These are phyloP conservation scores for Oxyria digyna DNA, from an alignment of 148 eudicot species.

Conservation along the genomic window DNA sequence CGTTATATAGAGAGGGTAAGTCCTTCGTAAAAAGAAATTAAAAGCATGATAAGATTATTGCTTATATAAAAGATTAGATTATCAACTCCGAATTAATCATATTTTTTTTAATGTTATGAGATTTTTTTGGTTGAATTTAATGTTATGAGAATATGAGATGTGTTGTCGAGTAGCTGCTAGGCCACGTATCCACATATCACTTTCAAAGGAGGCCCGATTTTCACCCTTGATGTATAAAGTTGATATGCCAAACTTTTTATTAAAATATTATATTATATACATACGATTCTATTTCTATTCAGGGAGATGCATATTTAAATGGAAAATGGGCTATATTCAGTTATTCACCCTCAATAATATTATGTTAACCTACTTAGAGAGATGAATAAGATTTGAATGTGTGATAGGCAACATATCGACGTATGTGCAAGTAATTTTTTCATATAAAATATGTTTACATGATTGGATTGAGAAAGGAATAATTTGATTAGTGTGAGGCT, in stretches of 20 bases:
- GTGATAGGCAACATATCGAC: neutral
- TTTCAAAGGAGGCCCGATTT: conserved; percentile 3
- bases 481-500: neutral
- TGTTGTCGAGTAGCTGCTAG: neutral
- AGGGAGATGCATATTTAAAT: neutral
- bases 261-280: neutral
- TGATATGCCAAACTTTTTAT: neutral
- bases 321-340: conserved; percentile 1
- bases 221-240: neutral
- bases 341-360: neutral
- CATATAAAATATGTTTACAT: too few species aligned
- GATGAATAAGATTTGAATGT: neutral
- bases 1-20: too few species aligned
- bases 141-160: too few species aligned
- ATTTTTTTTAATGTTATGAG: neutral
- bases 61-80: neutral
- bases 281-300: neutral
- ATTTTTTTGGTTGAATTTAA: too few species aligned
- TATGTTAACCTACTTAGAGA: neutral
- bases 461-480: neutral
- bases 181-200: conserved; percentile 2
- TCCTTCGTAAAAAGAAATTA: too few species aligned
- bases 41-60: neutral
- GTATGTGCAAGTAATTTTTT: too few species aligned
- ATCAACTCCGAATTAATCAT: neutral